Percentiles rank a stretch among this genome's conserved stretches.
Conservation (phyloP, 306 rosid genomes). For the Psophocarpus tetragonolobus region DNA sequence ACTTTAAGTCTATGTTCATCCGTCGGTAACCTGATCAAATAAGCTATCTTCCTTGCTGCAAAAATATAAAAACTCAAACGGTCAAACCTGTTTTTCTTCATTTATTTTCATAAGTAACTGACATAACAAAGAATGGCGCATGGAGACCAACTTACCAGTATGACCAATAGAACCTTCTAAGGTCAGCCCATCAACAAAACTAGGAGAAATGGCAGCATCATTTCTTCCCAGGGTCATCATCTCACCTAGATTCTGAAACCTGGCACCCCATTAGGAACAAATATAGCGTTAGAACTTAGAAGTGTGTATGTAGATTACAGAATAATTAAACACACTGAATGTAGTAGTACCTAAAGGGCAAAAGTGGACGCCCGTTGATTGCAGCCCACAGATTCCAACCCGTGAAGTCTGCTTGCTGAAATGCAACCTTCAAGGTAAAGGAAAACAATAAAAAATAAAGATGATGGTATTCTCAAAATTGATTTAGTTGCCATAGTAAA, state of each 20-base stretch:
- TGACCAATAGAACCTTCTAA: slow-evolving; percentile 89
- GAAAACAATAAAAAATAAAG: slow-evolving; percentile 30
- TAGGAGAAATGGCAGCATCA: slow-evolving; percentile 90
- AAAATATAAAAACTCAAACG: slow-evolving; percentile 26
- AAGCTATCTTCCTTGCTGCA: slow-evolving; percentile 94
- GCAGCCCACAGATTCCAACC: slow-evolving; percentile 99
- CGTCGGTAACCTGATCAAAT: slow-evolving; percentile 89
- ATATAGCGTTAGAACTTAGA: background rate
- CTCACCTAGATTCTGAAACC: slow-evolving; percentile 96
- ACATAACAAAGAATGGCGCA: background rate
- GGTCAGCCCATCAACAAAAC: slow-evolving; percentile 89
- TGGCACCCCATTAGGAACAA: slow-evolving; percentile 35
- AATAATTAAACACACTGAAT: background rate
- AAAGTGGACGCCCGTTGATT: slow-evolving; percentile 87
- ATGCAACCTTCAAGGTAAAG: slow-evolving; percentile 68
- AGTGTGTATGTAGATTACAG: slow-evolving; percentile 2
- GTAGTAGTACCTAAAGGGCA: slow-evolving; percentile 81
- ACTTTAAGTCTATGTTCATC: slow-evolving; percentile 89
- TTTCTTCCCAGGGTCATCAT: slow-evolving; percentile 93
- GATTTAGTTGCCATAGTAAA: background rate
- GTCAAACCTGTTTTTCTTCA: background rate
- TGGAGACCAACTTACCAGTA: slow-evolving; percentile 53
- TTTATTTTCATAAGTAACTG: background rate
- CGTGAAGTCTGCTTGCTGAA: slow-evolving; percentile 96
- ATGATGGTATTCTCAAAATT: background rate